Conservation (phyloP, 805 yeast genomes). For the Suhomyces tanzawaensis region DNA sequence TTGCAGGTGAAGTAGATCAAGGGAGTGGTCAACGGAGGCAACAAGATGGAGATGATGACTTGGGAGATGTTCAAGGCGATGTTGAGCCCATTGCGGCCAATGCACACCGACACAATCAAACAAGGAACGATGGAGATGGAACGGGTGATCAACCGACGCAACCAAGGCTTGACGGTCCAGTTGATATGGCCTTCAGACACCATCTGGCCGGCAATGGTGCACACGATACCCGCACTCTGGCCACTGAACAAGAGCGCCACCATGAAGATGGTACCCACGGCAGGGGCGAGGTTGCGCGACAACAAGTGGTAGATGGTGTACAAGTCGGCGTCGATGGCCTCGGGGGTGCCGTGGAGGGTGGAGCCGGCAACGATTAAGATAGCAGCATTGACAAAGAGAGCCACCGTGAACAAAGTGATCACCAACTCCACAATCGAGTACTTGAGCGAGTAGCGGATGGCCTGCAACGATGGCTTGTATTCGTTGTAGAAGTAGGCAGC, state of each 20-base stretch:
- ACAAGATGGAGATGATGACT: slow-evolving; percentile 73
- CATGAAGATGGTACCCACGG: slow-evolving; percentile 83
- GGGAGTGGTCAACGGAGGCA: slow-evolving; percentile 86
- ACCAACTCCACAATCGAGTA: slow-evolving; percentile 72
- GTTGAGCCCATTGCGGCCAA: slow-evolving; percentile 72
- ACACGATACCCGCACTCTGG: slow-evolving; percentile 87
- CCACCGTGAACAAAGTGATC: slow-evolving; percentile 71
- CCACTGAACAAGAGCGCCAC: slow-evolving; percentile 82
- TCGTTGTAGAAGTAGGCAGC: slow-evolving; percentile 32
- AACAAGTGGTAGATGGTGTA: slow-evolving; percentile 72
- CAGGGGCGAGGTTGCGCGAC: slow-evolving; percentile 58
- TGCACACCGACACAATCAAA: slow-evolving; percentile 61
- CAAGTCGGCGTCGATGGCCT: slow-evolving; percentile 71
- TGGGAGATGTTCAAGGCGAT: slow-evolving; percentile 81
- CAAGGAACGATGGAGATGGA: slow-evolving; percentile 80
- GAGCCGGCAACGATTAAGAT: slow-evolving; percentile 82
- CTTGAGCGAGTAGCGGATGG: slow-evolving; percentile 68
- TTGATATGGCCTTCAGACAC: slow-evolving; percentile 87
- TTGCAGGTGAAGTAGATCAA: slow-evolving; percentile 76
- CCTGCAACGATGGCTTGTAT: slow-evolving; percentile 70
- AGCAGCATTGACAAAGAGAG: slow-evolving; percentile 82
- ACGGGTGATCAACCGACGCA: slow-evolving; percentile 75
- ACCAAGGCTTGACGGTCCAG: slow-evolving; percentile 80
- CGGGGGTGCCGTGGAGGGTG: slow-evolving; percentile 66
- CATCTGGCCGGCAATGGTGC: slow-evolving; percentile 91